Evolutionary conservation across 495 filamentous ascomycete genomes (phyloP).

Genomic region (Staphylotrichum longicolle): DNA sequence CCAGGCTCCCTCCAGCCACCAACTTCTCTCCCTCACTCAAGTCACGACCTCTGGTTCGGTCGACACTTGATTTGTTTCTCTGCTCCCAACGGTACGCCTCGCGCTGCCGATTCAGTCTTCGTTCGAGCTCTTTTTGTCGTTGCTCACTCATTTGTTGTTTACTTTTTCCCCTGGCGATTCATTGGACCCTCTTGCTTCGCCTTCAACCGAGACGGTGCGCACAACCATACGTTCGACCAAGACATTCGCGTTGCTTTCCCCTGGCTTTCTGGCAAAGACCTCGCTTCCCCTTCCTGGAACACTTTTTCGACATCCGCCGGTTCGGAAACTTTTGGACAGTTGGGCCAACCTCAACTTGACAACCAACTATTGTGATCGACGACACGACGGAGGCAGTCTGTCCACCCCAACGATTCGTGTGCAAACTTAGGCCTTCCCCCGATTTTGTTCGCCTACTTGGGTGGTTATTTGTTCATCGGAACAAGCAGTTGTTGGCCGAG

Average conservation of each 20-base stretch:
- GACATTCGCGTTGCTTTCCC: conserved; percentile 3
- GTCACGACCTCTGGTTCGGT: not conserved
- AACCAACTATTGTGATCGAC: conserved; percentile 10
- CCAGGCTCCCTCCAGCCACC: conserved; percentile 12
- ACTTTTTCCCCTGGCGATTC: too few species aligned
- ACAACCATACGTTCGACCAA: not conserved
- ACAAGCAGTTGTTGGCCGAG: not conserved
- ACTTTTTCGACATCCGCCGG: conserved; percentile 19
- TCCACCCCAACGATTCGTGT: conserved; percentile 8
- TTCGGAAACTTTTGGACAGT: conserved; percentile 6
- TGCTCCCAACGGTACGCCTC: too few species aligned
- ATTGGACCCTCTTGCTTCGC: too few species aligned
- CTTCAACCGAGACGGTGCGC: too few species aligned
- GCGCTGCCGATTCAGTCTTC: too few species aligned
- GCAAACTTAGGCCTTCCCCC: not conserved
- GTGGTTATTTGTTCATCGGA: not conserved
- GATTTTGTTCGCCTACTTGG: conserved; percentile 18
- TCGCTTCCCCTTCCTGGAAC: not conserved
- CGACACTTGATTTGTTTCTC: not conserved
- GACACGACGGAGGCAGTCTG: conserved; percentile 2
- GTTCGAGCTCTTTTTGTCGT: too few species aligned
- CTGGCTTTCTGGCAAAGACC: conserved; percentile 4
- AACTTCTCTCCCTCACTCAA: not conserved
- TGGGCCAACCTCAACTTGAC: conserved; percentile 2
- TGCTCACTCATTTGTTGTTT: too few species aligned